phyloP scores from a whole-genome alignment of 2,329 filamentous ascomycete genomes.

The Torrubiella hemipterigena region DNA sequence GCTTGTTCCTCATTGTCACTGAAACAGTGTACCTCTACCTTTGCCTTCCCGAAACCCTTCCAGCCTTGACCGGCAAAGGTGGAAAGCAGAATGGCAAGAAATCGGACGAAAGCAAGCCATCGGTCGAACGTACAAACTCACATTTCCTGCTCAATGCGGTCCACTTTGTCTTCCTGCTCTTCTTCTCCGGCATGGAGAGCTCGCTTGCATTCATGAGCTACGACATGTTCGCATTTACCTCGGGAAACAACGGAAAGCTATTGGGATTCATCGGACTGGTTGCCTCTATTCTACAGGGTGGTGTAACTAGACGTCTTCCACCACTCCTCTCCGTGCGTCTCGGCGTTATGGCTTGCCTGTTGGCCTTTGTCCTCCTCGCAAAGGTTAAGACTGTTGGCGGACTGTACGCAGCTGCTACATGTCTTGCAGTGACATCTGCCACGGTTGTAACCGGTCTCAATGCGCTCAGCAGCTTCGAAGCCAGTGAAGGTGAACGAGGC shows the following conservation, averaged over 20 bases:
- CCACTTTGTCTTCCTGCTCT: conserved; percentile 85
- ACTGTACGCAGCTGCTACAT: conserved; percentile 71
- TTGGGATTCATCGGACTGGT: conserved; percentile 87
- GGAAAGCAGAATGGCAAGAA: conserved; percentile 9
- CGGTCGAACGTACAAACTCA: conserved; percentile 62
- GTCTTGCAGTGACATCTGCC: conserved; percentile 80
- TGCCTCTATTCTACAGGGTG: conserved; percentile 84
- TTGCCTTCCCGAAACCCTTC: conserved; percentile 76
- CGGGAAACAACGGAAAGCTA: conserved; percentile 69
- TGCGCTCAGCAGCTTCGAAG: conserved; percentile 83
- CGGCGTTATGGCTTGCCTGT: conserved; percentile 65
- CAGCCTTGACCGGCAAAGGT: conserved; percentile 33
- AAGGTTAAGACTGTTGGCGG: conserved; percentile 53
- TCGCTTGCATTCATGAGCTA: conserved; percentile 96
- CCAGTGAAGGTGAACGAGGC: conserved; percentile 66
- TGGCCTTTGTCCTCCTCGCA: conserved; percentile 70
- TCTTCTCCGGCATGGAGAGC: conserved; percentile 98
- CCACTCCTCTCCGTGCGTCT: conserved; percentile 69
- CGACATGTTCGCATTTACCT: conserved; percentile 75
- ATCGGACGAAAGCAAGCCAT: conserved; percentile 12
- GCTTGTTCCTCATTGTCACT: conserved; percentile 67
- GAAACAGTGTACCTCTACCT: conserved; percentile 85
- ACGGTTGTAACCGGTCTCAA: conserved; percentile 93
- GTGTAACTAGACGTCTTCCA: conserved; percentile 74
- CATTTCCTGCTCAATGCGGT: conserved; percentile 71